Evolutionary conservation across 2,329 filamentous ascomycete species (phyloP).

Genomic region (Plectosphaerella plurivora): DNA sequence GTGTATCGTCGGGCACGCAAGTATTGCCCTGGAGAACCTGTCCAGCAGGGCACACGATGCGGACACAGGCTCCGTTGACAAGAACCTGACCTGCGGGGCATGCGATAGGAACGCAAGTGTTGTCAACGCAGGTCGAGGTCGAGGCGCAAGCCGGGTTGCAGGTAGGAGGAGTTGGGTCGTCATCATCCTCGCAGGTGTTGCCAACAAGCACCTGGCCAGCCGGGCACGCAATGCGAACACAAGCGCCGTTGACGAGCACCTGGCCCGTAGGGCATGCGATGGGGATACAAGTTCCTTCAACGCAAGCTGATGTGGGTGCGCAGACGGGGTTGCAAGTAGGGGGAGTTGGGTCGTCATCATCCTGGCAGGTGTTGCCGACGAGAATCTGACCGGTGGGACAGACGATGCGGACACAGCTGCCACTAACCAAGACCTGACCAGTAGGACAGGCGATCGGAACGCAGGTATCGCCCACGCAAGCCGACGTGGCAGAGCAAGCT

Average conservation of each 20-base stretch:
- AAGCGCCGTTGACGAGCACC: background rate
- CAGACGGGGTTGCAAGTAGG: background rate
- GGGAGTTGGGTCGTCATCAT: background rate
- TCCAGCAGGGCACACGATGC: background rate
- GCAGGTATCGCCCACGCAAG: background rate
- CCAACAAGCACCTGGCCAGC: background rate
- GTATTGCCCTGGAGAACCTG: background rate
- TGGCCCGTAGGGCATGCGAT: background rate
- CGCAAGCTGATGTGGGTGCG: background rate
- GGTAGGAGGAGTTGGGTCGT: too few relatives aligned
- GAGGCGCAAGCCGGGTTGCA: background rate
- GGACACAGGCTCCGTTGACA: background rate
- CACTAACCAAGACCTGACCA: background rate
- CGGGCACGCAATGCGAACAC: background rate
- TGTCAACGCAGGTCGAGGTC: background rate
- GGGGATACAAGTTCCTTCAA: background rate
- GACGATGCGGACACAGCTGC: background rate
- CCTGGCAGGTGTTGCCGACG: background rate
- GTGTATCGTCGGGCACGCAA: background rate
- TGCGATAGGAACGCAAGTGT: background rate
- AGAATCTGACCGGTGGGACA: background rate
- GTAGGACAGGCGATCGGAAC: background rate
- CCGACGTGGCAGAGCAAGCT: too few relatives aligned
- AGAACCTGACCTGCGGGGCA: background rate
- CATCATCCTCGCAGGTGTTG: too few relatives aligned